Percentiles rank a stretch among this genome's conserved stretches.
These are phyloP conservation scores for Neurospora tetrasperma DNA, from an alignment of 495 filamentous ascomycete genomes.

Conservation along the genomic window DNA sequence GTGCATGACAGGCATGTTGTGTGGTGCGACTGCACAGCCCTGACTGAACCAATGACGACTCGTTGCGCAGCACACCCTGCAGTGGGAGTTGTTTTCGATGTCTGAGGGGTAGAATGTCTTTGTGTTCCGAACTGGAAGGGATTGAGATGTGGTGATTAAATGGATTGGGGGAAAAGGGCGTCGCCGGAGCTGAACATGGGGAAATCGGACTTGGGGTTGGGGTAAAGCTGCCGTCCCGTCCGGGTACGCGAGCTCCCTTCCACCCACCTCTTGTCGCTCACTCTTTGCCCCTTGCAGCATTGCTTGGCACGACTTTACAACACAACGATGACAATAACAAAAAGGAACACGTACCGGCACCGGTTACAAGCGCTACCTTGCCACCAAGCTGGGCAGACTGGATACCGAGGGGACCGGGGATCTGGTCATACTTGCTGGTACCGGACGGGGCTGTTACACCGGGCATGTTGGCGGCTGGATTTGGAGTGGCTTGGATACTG, in stretches of 20 bases:
- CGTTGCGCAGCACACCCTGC: not conserved
- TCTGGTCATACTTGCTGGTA: slow-evolving; percentile 30
- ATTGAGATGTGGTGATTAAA: not conserved
- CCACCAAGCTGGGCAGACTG: slow-evolving; percentile 38
- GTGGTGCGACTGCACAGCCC: not conserved
- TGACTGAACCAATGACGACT: not conserved
- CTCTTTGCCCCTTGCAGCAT: not conserved
- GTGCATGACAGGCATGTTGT: not conserved
- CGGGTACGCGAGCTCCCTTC: slow-evolving; percentile 2
- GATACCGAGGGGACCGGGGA: slow-evolving; percentile 40
- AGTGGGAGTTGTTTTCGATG: not conserved
- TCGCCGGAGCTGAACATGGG: not conserved
- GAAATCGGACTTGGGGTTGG: slow-evolving; percentile 28
- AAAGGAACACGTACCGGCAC: slow-evolving; percentile 28
- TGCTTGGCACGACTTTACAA: not conserved
- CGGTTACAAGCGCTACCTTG: slow-evolving; percentile 42
- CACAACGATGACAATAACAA: slow-evolving; percentile 5
- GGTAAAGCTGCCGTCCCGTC: slow-evolving; percentile 19
- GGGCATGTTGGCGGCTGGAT: slow-evolving; percentile 27
- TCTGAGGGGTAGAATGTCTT: not conserved
- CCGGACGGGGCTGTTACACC: slow-evolving; percentile 16
- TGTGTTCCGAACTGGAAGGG: not conserved
- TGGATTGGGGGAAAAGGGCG: not conserved
- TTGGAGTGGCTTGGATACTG: slow-evolving; percentile 1
- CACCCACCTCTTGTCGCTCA: not conserved